A percentile compares a stretch with the other conserved stretches of the same genome.
phyloP scores from a whole-genome alignment of 1,139 yeast genomes.

The Candida tropicalis region DNA sequence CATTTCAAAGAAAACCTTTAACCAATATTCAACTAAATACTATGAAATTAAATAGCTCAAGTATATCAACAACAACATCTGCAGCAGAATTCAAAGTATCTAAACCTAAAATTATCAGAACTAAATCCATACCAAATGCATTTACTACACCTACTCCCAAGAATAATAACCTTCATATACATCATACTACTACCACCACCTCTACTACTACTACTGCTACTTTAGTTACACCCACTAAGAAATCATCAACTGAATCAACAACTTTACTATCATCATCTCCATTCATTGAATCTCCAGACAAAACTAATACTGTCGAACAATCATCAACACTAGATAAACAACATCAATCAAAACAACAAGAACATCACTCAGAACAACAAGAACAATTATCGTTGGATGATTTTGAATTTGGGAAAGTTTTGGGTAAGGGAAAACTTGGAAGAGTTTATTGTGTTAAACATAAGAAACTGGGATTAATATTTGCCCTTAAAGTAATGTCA shows the following conservation, averaged over 20 bases:
- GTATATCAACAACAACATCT: neutral
- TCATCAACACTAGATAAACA: conserved; percentile 1
- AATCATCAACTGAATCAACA: neutral
- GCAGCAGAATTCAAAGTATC: conserved; percentile 7
- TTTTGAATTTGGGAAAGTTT: conserved; percentile 83
- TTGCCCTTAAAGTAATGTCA: conserved; percentile 91
- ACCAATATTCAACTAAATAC: neutral
- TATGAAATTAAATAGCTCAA: neutral
- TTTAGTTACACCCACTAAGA: neutral
- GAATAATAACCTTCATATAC: neutral
- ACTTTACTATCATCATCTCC: conserved; percentile 12
- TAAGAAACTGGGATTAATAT: conserved; percentile 70
- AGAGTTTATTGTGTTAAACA: conserved; percentile 89
- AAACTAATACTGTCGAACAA: conserved; percentile 4
- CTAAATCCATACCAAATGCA: neutral
- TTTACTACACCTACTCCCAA: conserved; percentile 8
- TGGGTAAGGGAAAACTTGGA: conserved; percentile 95
- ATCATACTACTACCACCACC: neutral
- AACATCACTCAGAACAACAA: conserved; percentile 3
- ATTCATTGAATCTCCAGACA: conserved; percentile 10
- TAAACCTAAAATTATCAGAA: conserved; percentile 3
- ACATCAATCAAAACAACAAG: conserved; percentile 4
- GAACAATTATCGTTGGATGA: conserved; percentile 44
- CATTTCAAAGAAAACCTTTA: neutral
- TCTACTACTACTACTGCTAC: too few relatives aligned